A percentile compares a stretch with the other conserved stretches of the same genome.
Evolutionary conservation across 2,329 filamentous ascomycete genomes (phyloP).

Genomic region (Fusarium dlaminii): DNA sequence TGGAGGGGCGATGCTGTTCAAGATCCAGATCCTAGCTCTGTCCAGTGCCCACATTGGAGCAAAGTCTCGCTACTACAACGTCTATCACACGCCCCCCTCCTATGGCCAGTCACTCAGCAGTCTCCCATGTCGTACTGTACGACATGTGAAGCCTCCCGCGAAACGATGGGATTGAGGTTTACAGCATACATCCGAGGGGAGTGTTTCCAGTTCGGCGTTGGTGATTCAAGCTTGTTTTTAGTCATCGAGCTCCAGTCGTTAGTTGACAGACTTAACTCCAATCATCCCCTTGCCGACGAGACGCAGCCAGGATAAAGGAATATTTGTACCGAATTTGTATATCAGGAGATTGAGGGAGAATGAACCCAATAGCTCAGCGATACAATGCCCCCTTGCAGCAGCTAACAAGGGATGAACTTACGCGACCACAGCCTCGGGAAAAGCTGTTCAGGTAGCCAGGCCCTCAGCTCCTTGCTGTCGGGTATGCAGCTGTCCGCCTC

Average conservation of each 20-base stretch:
- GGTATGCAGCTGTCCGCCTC: constrained; percentile 39
- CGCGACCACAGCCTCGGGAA: constrained; percentile 31
- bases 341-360: background rate
- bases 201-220: constrained; percentile 44
- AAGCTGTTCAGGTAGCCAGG: background rate
- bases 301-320: background rate
- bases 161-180: constrained; percentile 16
- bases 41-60: constrained; percentile 20
- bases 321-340: background rate
- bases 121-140: constrained; percentile 19
- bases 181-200: constrained; percentile 22
- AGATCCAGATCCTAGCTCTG: constrained; percentile 40
- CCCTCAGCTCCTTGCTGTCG: constrained; percentile 23
- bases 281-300: background rate
- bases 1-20: constrained; percentile 33
- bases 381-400: constrained; percentile 24
- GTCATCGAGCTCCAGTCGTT: background rate
- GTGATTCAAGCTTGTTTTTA: constrained; percentile 6
- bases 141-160: constrained; percentile 19
- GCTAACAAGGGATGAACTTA: constrained; percentile 30
- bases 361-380: background rate
- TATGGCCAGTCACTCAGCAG: constrained; percentile 1
- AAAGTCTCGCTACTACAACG: constrained; percentile 8
- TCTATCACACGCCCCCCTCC: constrained; percentile 14
- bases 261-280: background rate